Conservation (phyloP, 1,139 yeast species). For the Candida glucosophila region DNA sequence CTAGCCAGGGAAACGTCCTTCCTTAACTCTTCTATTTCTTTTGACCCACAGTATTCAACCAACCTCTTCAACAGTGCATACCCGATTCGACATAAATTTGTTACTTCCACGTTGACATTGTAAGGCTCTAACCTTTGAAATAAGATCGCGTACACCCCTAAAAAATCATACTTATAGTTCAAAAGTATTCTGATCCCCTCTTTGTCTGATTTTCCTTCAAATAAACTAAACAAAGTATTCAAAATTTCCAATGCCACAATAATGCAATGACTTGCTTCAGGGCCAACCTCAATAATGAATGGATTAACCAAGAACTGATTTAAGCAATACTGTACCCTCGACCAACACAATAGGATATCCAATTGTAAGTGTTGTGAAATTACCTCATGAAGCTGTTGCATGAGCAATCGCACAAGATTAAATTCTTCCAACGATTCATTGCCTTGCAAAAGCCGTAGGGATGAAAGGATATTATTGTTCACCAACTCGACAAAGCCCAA, state of each 20-base stretch:
- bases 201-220: constrained; percentile 7
- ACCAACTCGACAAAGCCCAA: constrained; percentile 11
- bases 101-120: no score
- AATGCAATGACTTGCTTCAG: constrained; percentile 6
- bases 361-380: constrained; percentile 9
- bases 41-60: no score
- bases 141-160: constrained; percentile 22
- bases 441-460: constrained; percentile 13
- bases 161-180: constrained; percentile 25
- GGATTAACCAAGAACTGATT: constrained; percentile 25
- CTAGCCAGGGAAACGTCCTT: no score
- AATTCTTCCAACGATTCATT: constrained; percentile 3
- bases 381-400: constrained; percentile 8
- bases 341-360: constrained; percentile 17
- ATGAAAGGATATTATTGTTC: constrained; percentile 13
- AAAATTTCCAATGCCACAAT: constrained; percentile 13
- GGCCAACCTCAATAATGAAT: constrained; percentile 11
- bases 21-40: no score
- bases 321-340: constrained; percentile 20
- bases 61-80: no score
- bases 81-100: no score
- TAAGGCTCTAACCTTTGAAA: not conserved
- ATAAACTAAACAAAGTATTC: constrained; percentile 7
- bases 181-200: constrained; percentile 13
- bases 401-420: constrained; percentile 7